These are phyloP conservation scores for Sarocladium kiliense DNA, from an alignment of 2,329 filamentous ascomycete species.

Conservation along the genomic window DNA sequence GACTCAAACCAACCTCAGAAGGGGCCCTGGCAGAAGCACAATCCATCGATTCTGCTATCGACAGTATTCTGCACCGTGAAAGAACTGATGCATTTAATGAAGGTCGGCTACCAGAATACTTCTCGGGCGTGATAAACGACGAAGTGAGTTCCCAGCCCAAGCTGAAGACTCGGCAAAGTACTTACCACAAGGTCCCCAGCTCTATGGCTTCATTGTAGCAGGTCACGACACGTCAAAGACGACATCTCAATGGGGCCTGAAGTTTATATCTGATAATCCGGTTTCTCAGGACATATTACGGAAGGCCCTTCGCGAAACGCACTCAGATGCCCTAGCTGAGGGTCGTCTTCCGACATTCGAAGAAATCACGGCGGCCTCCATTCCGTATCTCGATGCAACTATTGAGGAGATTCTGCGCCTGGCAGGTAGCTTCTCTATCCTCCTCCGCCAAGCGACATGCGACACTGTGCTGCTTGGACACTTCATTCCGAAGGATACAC, in stretches of 20 bases:
- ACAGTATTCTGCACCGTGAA: conserved; percentile 28
- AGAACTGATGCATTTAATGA: conserved; percentile 22
- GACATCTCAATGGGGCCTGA: conserved; percentile 21
- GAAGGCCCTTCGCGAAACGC: conserved; percentile 13
- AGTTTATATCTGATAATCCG: conserved; percentile 15
- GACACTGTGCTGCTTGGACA: conserved; percentile 23
- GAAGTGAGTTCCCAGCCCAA: conserved; percentile 15
- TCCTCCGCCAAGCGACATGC: conserved; percentile 9
- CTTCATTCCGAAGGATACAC: conserved; percentile 23
- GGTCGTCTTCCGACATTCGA: conserved; percentile 16
- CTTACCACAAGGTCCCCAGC: conserved; percentile 3
- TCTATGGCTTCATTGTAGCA: conserved; percentile 23
- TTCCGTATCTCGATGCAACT: conserved; percentile 26
- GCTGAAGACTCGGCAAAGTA: not conserved
- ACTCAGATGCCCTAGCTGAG: conserved; percentile 14
- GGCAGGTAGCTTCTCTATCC: conserved; percentile 10
- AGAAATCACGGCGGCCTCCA: conserved; percentile 18
- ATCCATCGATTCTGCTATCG: conserved; percentile 20
- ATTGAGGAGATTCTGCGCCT: conserved; percentile 26
- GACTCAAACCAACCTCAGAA: not conserved
- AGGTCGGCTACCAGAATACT: conserved; percentile 20
- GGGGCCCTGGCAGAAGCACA: not conserved
- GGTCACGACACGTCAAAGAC: conserved; percentile 28
- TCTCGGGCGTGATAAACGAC: conserved; percentile 21
- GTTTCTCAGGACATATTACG: conserved; percentile 18